Base-by-base conservation (phyloP, 2,329 filamentous ascomycete species). In the Emmonsiellopsis sp. region DNA sequence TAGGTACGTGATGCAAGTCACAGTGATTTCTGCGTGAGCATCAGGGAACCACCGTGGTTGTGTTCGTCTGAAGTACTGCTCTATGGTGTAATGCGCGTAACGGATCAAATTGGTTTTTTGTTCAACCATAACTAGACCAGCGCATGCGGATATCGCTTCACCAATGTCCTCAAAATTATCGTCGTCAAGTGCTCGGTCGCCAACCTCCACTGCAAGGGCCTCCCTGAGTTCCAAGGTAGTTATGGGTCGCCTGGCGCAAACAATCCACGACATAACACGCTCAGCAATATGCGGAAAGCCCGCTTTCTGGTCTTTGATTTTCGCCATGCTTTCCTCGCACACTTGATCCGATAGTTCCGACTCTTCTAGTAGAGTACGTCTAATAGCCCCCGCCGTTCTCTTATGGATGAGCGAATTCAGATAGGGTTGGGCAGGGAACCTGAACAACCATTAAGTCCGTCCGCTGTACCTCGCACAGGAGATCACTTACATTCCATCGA, bases 41-140 rank as follows among this genome's bases (percentile, higher is more conserved):
- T 55, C n/a, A 6, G 64, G 61, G 43, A 58, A 58, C 58, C 62
- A 63, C 10, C 15, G 3, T 4, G 32, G 34, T 48, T 51, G 70
- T 65, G 66, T 68, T 63, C 51, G 51, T 10, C 71, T 61, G 49
- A 78, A 72, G 59, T 74, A 79, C 47, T 76, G 67, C 44, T 76
- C 70, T 2, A 74, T 67, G 0, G 76, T 76, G 51, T 75, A 73
- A 57, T 79, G 75, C 3, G 74, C 58, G 8, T 64, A 52, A 2
- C 59, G 58, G 35, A 65, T 54, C 4, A 61, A 47, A 16, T 55
- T 30, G n/a, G 53, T 60, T 40, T 61, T 31, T 32, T 57, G 32
- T 41, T 65, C 62, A 11, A 62, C 38, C 5, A 38, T 50, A n/a
- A 65, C 55, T 6, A 65, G 51, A 2, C 62, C 64, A 9, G 57